phyloP scores from a whole-genome alignment of 2,329 filamentous ascomycete genomes.

The Fusarium nodosum region DNA sequence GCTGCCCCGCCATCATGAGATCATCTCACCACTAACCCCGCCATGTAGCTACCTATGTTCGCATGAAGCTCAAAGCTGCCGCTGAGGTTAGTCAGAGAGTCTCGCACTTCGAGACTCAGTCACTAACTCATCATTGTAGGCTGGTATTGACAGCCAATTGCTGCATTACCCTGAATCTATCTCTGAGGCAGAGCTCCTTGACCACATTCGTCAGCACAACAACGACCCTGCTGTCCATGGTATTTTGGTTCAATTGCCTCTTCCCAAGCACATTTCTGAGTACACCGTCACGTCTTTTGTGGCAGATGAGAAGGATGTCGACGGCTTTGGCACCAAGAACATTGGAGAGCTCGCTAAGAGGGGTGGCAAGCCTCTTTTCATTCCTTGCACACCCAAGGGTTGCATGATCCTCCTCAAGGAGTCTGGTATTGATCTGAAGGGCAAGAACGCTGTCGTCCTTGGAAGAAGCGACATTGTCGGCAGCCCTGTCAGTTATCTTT shows the following conservation, averaged over 20 bases:
- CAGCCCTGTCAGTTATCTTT: conserved; percentile 93
- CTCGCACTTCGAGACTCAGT: conserved; percentile 5
- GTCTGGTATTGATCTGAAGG: conserved; percentile 83
- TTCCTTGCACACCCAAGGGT: conserved; percentile 96
- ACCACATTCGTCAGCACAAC: conserved; percentile 85
- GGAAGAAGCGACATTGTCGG: conserved; percentile 98
- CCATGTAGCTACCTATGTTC: conserved; percentile 88
- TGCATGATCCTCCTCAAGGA: conserved; percentile 93
- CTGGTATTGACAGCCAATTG: conserved; percentile 89
- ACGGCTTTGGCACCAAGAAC: conserved; percentile 93
- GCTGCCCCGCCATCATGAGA: conserved; percentile 43
- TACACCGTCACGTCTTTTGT: conserved; percentile 91
- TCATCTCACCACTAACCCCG: conserved; percentile 40
- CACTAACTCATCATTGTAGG: conserved; percentile 62
- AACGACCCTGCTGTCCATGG: conserved; percentile 89
- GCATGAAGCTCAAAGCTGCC: conserved; percentile 99
- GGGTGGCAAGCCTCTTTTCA: conserved; percentile 88
- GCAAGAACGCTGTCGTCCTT: conserved; percentile 94
- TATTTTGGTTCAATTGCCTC: conserved; percentile 91
- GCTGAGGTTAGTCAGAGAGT: conserved; percentile 74
- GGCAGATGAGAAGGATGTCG: conserved; percentile 94
- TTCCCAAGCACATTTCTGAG: conserved; percentile 91
- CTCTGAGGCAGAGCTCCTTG: conserved; percentile 86
- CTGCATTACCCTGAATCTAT: conserved; percentile 86
- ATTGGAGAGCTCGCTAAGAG: conserved; percentile 98